A percentile compares a stretch with the other conserved stretches of the same genome.
Evolutionary conservation across 2,329 filamentous ascomycete genomes (phyloP).

Genomic region (Dendryphion nanum): DNA sequence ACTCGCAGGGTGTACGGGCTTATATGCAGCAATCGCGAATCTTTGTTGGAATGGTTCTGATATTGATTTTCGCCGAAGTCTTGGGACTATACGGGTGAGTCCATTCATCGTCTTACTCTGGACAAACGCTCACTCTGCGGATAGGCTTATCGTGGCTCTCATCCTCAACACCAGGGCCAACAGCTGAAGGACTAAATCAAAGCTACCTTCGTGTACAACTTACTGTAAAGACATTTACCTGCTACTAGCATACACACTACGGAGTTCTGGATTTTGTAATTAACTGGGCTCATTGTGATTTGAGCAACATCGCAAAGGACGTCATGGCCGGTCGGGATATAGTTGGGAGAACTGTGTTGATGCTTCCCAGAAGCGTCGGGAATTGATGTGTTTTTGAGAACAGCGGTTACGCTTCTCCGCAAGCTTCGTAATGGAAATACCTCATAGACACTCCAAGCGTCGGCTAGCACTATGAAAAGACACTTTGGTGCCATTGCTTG

Average conservation of each 20-base stretch:
- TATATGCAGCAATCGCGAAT: constrained; percentile 97
- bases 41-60: constrained; percentile 98
- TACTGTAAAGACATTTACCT: constrained; percentile 3
- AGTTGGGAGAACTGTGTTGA: too few relatives aligned
- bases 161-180: constrained; percentile 87
- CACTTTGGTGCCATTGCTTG: too few relatives aligned
- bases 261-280: too few relatives aligned
- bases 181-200: constrained; percentile 40
- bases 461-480: too few relatives aligned
- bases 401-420: too few relatives aligned
- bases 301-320: too few relatives aligned
- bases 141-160: constrained; percentile 84
- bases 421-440: too few relatives aligned
- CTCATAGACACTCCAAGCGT: too few relatives aligned
- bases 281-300: neutral
- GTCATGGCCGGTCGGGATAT: too few relatives aligned
- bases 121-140: constrained; percentile 10
- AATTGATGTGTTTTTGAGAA: too few relatives aligned
- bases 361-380: too few relatives aligned
- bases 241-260: neutral
- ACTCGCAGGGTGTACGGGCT: constrained; percentile 69
- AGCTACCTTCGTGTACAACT: constrained; percentile 25
- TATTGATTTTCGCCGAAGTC: constrained; percentile 97
- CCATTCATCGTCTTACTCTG: too few relatives aligned
- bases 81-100: constrained; percentile 91